Base-by-base conservation (phyloP, 345 rosid species). In the Hypericum androsaemum region DNA sequence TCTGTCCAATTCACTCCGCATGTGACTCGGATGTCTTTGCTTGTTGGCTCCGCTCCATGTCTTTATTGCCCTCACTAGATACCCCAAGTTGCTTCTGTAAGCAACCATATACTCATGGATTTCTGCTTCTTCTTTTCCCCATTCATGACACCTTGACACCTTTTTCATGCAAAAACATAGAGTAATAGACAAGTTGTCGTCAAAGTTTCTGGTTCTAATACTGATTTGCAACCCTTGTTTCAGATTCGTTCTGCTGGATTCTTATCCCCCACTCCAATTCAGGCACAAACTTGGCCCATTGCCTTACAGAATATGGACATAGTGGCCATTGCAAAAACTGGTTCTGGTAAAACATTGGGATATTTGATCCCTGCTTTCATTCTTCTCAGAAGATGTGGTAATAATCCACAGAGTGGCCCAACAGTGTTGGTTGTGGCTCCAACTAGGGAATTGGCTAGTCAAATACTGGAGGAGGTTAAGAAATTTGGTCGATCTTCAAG, bases 221-320 rank as follows among this genome's bases (percentile, higher is more conserved):
- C 43, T 39, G 61, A 50, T 40, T 28, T 37, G 2, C 16, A 37
- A 65, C 7, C 13, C 37, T 39, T 35, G 36, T 69, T 69, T 44
- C 89, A 90, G 98, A 76, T 90, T 39, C 80, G 77, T 66, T 64
- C 86, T 64, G 96, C 98, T 59, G 98, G 98, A 37, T 90, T 90
- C 59, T 52, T 76, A 28, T 73, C 81, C 15, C 98, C 98, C 37
- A 90, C 98, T 39, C 98, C 98, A 7, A 90, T 90, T 59, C 98
- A 90, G 73, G 96, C 98, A 53, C 98, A 90, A 75, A 84, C 98
- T 43, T 92, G 98, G 98, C 94, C 98, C 43, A 84, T 92, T 75
- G 94, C 98, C 15, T 62, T 92, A 41, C 89, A 79, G 64, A 77
- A 80, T 68, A 79, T 83, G 65, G 98, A 92, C 63, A 82, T 84